These are phyloP conservation scores for Tarenaya hassleriana DNA, from an alignment of 345 rosid species.

Conservation along the genomic window DNA sequence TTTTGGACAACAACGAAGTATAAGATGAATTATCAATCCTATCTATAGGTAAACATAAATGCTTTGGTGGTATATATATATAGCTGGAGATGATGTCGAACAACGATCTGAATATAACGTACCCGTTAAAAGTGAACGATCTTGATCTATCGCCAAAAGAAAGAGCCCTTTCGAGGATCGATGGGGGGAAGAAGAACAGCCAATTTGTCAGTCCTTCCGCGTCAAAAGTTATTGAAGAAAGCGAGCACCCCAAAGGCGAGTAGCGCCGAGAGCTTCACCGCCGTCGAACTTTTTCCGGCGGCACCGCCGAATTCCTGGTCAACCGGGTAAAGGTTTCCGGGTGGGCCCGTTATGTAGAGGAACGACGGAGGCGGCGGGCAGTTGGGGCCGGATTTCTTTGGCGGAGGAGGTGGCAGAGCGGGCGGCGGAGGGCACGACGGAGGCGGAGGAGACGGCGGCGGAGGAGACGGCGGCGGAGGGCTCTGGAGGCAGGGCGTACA, in stretches of 20 bases:
- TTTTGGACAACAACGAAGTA: no score
- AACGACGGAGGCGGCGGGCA: conserved; percentile 51
- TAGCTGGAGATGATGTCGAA: no score
- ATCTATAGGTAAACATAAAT: no score
- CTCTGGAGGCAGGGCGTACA: conserved; percentile 44
- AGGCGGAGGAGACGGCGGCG: conserved; percentile 31
- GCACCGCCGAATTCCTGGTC: conserved; percentile 34
- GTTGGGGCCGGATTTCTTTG: conserved; percentile 30
- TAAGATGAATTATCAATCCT: no score
- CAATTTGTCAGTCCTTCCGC: background rate
- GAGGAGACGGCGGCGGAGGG: conserved; percentile 37
- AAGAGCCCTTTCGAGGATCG: no score
- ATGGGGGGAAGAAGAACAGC: conserved; percentile 3
- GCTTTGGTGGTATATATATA: no score
- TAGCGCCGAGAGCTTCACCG: conserved; percentile 25
- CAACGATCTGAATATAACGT: no score
- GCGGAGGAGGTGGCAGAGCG: conserved; percentile 34
- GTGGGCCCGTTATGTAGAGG: conserved; percentile 57
- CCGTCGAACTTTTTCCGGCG: conserved; percentile 7
- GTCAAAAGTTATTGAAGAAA: conserved; percentile 16
- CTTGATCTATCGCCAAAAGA: no score
- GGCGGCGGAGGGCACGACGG: conserved; percentile 39
- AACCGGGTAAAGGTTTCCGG: conserved; percentile 50
- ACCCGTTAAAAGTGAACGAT: conserved; percentile 3
- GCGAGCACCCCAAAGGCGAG: conserved; percentile 33